phyloP scores from a whole-genome alignment of 73 alveolate species.

The Paramecium primaurelia region DNA sequence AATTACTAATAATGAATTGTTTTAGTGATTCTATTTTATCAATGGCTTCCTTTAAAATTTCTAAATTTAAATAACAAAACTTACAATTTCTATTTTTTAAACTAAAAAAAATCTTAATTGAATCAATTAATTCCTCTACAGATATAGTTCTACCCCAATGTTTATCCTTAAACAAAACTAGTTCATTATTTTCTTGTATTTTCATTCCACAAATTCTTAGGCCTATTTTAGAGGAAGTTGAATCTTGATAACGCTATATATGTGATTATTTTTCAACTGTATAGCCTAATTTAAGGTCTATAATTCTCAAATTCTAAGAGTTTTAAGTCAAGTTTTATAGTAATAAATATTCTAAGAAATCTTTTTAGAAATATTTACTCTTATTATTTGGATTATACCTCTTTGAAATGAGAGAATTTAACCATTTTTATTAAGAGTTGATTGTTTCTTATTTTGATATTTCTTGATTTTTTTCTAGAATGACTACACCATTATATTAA shows the following conservation, averaged over 20 bases:
- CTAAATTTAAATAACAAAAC: neutral
- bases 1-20: neutral
- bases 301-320: neutral
- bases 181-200: neutral
- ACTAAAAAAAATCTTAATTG: neutral
- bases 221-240: constrained; percentile 29
- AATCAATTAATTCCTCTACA: neutral
- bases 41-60: neutral
- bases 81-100: neutral
- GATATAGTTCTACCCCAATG: neutral
- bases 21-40: neutral
- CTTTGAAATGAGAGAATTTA: neutral
- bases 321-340: neutral
- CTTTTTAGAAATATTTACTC: neutral
- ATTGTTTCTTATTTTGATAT: neutral
- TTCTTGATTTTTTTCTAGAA: neutral
- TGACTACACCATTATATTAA: neutral
- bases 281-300: constrained; percentile 5
- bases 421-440: neutral
- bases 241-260: neutral
- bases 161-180: neutral
- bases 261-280: neutral
- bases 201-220: constrained; percentile 7
- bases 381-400: neutral
- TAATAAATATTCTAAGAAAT: neutral